Evolutionary conservation across 768 basidiomycete species (phyloP).

Genomic region (Termitomyces titanicus): DNA sequence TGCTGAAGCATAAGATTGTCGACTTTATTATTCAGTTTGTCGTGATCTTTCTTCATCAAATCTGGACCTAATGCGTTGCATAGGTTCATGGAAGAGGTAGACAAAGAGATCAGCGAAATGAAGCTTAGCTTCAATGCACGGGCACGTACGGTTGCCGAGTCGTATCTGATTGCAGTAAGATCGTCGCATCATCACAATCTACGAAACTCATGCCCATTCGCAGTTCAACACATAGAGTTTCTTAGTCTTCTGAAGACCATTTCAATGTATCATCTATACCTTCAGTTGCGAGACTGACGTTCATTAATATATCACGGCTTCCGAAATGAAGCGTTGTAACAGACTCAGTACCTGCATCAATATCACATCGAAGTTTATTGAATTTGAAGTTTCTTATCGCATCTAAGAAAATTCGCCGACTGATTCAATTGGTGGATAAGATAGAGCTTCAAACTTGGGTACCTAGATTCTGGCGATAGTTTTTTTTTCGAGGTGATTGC

Average conservation of each 20-base stretch:
- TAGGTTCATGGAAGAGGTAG: conserved; percentile 99
- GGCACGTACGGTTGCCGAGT: conserved; percentile 96
- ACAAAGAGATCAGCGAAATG: conserved; percentile 99
- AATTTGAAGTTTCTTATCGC: too few species aligned
- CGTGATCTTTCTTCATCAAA: neutral
- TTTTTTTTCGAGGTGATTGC: too few species aligned
- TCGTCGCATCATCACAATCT: neutral
- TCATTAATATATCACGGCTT: neutral
- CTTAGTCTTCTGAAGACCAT: neutral
- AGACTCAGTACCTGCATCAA: too few species aligned
- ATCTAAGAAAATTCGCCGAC: too few species aligned
- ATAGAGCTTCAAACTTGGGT: too few species aligned
- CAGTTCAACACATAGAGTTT: conserved; percentile 36
- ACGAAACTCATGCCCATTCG: conserved; percentile 3
- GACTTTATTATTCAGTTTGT: conserved; percentile 98
- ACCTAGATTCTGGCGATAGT: too few species aligned
- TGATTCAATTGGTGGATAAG: too few species aligned
- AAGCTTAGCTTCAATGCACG: conserved; percentile 95
- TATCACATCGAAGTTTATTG: too few species aligned
- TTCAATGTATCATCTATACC: neutral
- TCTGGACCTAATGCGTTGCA: conserved; percentile 1
- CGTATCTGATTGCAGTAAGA: conserved; percentile 87
- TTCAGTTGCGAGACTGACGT: neutral
- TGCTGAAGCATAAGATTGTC: conserved; percentile 99
- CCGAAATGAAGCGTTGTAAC: neutral